Percentiles rank a stretch among this genome's conserved stretches.
These are phyloP conservation scores for Coemansia sp. DNA, from an alignment of 192 early-diverging fungal species.

Conservation along the genomic window DNA sequence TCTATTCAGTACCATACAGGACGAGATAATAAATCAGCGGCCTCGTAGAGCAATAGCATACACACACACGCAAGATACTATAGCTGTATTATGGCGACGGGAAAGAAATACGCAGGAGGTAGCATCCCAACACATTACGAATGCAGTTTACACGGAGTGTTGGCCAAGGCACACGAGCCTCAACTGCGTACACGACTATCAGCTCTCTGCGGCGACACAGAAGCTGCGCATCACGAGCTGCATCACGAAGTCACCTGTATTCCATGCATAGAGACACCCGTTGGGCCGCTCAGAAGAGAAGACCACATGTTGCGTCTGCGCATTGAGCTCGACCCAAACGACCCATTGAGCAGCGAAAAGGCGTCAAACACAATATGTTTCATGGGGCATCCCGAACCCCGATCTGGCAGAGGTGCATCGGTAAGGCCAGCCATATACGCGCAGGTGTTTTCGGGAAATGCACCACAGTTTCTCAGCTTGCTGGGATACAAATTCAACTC, in stretches of 20 bases:
- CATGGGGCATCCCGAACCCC: slow-evolving; percentile 71
- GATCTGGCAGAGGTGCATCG: slow-evolving; percentile 58
- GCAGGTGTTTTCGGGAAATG: slow-evolving; percentile 62
- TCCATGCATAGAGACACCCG: slow-evolving; percentile 66
- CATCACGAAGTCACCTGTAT: slow-evolving; percentile 70
- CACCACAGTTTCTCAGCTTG: slow-evolving; percentile 64
- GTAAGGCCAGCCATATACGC: slow-evolving; percentile 67
- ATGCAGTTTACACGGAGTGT: slow-evolving; percentile 59
- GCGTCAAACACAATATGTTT: slow-evolving; percentile 62
- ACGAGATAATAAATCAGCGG: background rate
- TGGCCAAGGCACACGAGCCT: slow-evolving; percentile 49
- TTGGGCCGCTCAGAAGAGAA: slow-evolving; percentile 70
- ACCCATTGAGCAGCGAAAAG: slow-evolving; percentile 38
- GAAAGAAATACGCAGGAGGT: slow-evolving; percentile 35
- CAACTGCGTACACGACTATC: slow-evolving; percentile 64
- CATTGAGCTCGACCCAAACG: slow-evolving; percentile 50
- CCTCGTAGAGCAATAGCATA: background rate
- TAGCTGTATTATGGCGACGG: slow-evolving; percentile 26
- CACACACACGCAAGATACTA: background rate
- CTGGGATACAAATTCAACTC: slow-evolving; percentile 73
- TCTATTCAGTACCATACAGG: background rate
- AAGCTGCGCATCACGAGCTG: slow-evolving; percentile 55
- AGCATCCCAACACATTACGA: slow-evolving; percentile 51
- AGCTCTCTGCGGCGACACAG: slow-evolving; percentile 65
- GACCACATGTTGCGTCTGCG: slow-evolving; percentile 68